A percentile compares a stretch with the other conserved stretches of the same genome.
Evolutionary conservation across 2,329 filamentous ascomycete species (phyloP).

Genomic region (Trichocomaceae sp.): DNA sequence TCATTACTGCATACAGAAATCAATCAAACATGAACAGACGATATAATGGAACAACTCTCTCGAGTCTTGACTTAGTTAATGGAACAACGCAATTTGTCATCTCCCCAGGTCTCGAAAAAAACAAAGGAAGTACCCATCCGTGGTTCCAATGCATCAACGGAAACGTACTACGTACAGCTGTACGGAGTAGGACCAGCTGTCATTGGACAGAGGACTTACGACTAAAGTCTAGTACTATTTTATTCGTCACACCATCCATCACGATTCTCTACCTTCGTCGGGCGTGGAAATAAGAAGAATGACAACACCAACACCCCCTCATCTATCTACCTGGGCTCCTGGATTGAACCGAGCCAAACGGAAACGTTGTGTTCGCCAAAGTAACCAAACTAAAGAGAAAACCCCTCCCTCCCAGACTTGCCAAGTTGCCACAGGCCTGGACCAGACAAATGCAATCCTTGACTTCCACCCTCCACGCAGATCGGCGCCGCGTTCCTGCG

Average conservation of each 20-base stretch:
- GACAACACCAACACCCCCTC: not conserved
- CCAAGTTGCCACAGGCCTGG: not conserved
- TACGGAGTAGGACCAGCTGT: not conserved
- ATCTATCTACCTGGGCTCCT: not conserved
- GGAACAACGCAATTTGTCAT: not conserved
- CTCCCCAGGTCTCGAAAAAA: not conserved
- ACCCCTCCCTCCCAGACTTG: not conserved
- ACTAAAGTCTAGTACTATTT: not conserved
- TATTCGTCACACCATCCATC: not conserved
- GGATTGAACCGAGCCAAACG: not conserved
- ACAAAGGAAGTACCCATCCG: not conserved
- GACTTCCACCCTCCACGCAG: not conserved
- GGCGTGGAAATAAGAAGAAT: not conserved
- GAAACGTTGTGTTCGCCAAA: not conserved
- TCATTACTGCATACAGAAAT: not conserved
- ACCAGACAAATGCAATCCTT: not conserved
- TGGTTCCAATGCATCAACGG: not conserved
- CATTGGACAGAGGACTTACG: not conserved
- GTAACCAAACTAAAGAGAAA: not conserved
- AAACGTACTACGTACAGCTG: not conserved
- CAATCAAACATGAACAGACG: not conserved
- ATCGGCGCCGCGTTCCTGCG: conserved; percentile 8
- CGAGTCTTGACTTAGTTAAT: not conserved
- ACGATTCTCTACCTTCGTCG: not conserved
- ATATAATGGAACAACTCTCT: not conserved